Evolutionary conservation across 495 filamentous ascomycete genomes (phyloP).

Genomic region (Oleoguttula mirabilis): DNA sequence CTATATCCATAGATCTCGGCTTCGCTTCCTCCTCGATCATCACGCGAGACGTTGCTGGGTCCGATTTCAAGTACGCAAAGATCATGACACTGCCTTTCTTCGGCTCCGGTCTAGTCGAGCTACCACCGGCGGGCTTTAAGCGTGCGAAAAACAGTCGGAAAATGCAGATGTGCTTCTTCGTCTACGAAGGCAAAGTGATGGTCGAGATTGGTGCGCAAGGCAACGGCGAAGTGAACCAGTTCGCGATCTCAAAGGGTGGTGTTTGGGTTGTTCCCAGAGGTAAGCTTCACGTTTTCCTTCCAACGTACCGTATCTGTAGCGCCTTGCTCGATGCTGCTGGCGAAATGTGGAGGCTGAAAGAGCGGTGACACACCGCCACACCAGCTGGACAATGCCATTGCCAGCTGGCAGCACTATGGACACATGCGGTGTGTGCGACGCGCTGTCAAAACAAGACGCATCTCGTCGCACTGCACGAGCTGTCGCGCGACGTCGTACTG

Average conservation of each 20-base stretch:
- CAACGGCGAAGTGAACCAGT: constrained; percentile 38
- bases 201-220: constrained; percentile 57
- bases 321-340: background rate
- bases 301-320: too few relatives aligned
- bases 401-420: background rate
- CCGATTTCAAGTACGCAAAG: constrained; percentile 75
- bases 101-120: constrained; percentile 75
- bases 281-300: constrained; percentile 36
- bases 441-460: constrained; percentile 9
- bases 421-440: constrained; percentile 9
- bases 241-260: constrained; percentile 72
- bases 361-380: background rate
- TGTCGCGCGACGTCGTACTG: constrained; percentile 4
- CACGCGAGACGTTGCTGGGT: constrained; percentile 59
- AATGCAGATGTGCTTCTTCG: constrained; percentile 94
- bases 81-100: constrained; percentile 73
- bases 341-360: background rate
- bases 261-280: constrained; percentile 91
- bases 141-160: constrained; percentile 76
- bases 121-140: constrained; percentile 72
- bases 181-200: constrained; percentile 61
- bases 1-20: constrained; percentile 54
- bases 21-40: constrained; percentile 63
- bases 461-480: constrained; percentile 9
- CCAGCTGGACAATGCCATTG: background rate